Percentiles rank a stretch among this genome's conserved stretches.
phyloP scores from a whole-genome alignment of 2,329 filamentous ascomycete species.

The Sporothrix euskadiensis region DNA sequence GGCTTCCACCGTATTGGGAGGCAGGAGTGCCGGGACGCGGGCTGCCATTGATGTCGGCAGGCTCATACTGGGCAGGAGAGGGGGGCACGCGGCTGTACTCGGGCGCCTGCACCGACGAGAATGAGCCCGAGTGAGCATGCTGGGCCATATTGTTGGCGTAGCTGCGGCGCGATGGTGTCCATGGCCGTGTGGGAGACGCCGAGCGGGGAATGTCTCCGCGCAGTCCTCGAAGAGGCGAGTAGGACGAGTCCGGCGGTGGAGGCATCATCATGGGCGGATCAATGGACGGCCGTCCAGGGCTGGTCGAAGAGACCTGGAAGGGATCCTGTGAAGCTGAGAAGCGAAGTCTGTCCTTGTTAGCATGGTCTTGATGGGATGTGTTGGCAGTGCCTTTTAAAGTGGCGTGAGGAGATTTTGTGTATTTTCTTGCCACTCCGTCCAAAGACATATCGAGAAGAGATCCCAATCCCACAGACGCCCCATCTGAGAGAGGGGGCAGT shows the following conservation, averaged over 20 bases:
- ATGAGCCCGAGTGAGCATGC: conserved; percentile 37
- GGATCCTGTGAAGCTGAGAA: conserved; percentile 27
- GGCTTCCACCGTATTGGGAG: conserved; percentile 83
- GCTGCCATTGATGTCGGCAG: conserved; percentile 82
- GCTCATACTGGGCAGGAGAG: conserved; percentile 74
- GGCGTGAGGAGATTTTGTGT: not conserved
- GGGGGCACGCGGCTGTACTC: conserved; percentile 68
- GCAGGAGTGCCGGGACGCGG: conserved; percentile 89
- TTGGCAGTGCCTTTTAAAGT: not conserved
- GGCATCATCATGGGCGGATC: conserved; percentile 58
- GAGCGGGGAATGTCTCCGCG: conserved; percentile 48
- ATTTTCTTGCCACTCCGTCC: not conserved
- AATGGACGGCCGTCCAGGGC: conserved; percentile 43
- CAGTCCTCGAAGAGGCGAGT: conserved; percentile 48
- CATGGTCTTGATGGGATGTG: not conserved
- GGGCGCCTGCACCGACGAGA: conserved; percentile 39
- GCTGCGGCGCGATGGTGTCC: conserved; percentile 52
- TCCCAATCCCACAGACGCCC: conserved; percentile 48
- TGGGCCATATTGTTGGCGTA: conserved; percentile 14
- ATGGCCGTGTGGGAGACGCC: conserved; percentile 58
- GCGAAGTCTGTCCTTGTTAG: conserved; percentile 28
- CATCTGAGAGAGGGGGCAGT: conserved; percentile 55
- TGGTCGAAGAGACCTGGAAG: conserved; percentile 18
- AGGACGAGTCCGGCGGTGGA: conserved; percentile 60
- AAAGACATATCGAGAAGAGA: conserved; percentile 42